Evolutionary conservation across 1,284 basidiomycete species (phyloP).

Genomic region (Tranzscheliella williamsii): DNA sequence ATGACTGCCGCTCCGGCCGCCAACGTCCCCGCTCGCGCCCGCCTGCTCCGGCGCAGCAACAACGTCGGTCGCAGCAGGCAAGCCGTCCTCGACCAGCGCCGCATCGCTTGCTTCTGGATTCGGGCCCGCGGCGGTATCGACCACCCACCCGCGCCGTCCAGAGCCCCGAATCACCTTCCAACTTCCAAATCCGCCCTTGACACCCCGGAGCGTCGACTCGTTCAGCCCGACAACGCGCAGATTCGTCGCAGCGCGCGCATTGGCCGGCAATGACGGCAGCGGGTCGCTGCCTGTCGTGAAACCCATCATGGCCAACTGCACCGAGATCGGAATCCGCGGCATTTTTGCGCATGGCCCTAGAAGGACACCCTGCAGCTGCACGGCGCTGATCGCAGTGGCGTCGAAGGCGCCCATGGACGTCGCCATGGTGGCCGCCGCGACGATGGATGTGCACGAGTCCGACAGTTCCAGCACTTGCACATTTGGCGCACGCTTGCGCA

Average conservation of each 20-base stretch:
- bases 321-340: conserved; percentile 50
- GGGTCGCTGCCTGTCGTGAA: conserved; percentile 59
- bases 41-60: background rate
- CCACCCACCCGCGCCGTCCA: conserved; percentile 93
- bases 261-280: conserved; percentile 12
- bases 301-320: conserved; percentile 53
- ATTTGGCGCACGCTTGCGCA: conserved; percentile 72
- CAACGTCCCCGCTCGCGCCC: background rate
- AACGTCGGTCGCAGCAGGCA: no score
- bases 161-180: conserved; percentile 90
- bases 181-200: conserved; percentile 75
- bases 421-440: conserved; percentile 36
- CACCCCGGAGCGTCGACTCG: conserved; percentile 71
- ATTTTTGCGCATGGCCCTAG: conserved; percentile 60
- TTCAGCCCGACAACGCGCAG: conserved; percentile 87
- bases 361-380: conserved; percentile 63
- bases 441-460: conserved; percentile 65
- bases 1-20: background rate
- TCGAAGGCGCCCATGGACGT: conserved; percentile 65
- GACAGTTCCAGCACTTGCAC: conserved; percentile 85
- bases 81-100: conserved; percentile 14
- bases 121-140: conserved; percentile 84
- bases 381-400: conserved; percentile 68
- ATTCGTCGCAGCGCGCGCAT: conserved; percentile 66
- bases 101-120: conserved; percentile 61